phyloP scores from a whole-genome alignment of 192 early-diverging fungal species.

The Backusella macrospora region DNA sequence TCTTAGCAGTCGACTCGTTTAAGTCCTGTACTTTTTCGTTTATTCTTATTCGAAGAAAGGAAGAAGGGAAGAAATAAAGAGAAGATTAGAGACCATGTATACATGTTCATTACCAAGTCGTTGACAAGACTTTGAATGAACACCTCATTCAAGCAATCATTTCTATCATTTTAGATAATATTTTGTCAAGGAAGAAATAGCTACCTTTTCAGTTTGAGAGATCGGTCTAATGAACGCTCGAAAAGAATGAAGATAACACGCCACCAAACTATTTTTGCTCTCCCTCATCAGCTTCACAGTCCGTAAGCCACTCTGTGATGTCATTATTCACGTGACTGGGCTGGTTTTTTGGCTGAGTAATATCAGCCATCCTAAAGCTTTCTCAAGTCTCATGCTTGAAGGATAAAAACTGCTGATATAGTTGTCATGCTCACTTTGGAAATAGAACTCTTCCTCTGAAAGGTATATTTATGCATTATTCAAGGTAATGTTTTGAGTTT shows the following conservation, averaged over 20 bases:
- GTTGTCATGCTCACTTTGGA: no score
- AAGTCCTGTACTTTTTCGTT: conserved; percentile 16
- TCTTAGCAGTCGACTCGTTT: conserved; percentile 18
- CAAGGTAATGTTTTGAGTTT: no score
- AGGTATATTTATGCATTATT: no score
- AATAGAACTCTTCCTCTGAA: no score
- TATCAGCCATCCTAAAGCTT: no score
- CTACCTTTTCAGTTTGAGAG: conserved; percentile 20
- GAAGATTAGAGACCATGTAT: conserved; percentile 7
- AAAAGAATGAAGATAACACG: conserved; percentile 14
- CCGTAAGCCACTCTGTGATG: conserved; percentile 3
- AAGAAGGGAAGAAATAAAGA: neutral
- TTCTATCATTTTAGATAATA: conserved; percentile 2
- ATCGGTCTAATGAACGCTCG: neutral
- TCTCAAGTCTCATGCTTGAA: no score
- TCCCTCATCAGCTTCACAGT: neutral
- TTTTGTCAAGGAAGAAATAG: neutral
- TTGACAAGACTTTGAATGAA: conserved; percentile 13
- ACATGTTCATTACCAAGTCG: neutral
- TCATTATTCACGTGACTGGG: neutral
- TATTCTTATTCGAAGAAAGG: conserved; percentile 11
- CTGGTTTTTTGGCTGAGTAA: no score
- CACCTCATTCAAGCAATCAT: conserved; percentile 1
- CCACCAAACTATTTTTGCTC: neutral
- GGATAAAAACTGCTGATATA: no score